Conservation (phyloP, 2,329 filamentous ascomycete species). For the Knufia fluminis region DNA sequence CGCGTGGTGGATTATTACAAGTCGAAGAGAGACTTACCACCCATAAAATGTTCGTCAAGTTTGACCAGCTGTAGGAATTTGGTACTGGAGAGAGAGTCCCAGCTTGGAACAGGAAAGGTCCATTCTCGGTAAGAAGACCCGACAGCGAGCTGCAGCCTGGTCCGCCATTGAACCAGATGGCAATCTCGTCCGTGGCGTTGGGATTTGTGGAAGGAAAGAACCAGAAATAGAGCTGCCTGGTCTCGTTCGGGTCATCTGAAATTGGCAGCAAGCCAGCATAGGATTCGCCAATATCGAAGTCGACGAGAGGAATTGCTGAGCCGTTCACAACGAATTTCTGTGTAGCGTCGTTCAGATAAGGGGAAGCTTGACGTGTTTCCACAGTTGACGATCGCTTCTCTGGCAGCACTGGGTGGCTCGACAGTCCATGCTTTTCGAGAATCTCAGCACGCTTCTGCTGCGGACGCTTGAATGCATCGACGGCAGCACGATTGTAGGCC, state of each 20-base stretch:
- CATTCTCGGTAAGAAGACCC: conserved; percentile 66
- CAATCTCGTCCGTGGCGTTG: conserved; percentile 39
- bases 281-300: conserved; percentile 54
- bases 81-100: conserved; percentile 56
- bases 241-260: conserved; percentile 26
- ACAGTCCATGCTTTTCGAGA: conserved; percentile 1
- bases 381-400: neutral
- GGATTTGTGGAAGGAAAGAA: conserved; percentile 44
- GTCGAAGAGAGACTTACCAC: too few species aligned
- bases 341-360: conserved; percentile 7
- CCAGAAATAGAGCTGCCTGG: conserved; percentile 29
- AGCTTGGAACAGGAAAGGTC: conserved; percentile 60
- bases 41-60: conserved; percentile 34
- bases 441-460: conserved; percentile 5
- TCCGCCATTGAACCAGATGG: conserved; percentile 46
- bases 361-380: conserved; percentile 4
- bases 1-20: too few species aligned
- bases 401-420: conserved; percentile 1
- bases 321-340: conserved; percentile 53
- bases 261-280: conserved; percentile 47
- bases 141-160: conserved; percentile 50
- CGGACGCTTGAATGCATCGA: conserved; percentile 9
- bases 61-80: conserved; percentile 51
- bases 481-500: conserved; percentile 4
- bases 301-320: conserved; percentile 55